A percentile compares a stretch with the other conserved stretches of the same genome.
Conservation (phyloP, 352 stramenopile genomes). For the Phytophthora pseudosyringae region DNA sequence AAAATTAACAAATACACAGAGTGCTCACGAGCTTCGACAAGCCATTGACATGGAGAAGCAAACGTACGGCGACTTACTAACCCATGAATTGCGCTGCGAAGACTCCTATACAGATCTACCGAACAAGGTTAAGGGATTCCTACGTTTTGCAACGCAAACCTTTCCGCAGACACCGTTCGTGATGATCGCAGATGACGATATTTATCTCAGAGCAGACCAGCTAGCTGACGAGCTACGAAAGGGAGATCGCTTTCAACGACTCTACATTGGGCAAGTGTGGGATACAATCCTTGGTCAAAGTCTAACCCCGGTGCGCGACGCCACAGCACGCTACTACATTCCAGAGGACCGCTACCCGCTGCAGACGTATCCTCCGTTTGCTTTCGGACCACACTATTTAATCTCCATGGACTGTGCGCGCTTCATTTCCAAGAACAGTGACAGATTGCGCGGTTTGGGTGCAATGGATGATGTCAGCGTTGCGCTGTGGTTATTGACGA, state of each 20-base stretch:
- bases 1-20: background rate
- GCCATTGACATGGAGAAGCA: slow-evolving; percentile 41
- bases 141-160: slow-evolving; percentile 30
- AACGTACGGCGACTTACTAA: slow-evolving; percentile 46
- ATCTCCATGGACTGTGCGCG: slow-evolving; percentile 52
- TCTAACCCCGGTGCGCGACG: slow-evolving; percentile 34
- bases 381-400: slow-evolving; percentile 54
- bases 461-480: slow-evolving; percentile 65
- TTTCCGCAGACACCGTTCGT: slow-evolving; percentile 38
- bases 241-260: background rate
- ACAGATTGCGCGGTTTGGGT: slow-evolving; percentile 32
- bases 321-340: slow-evolving; percentile 42
- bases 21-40: slow-evolving; percentile 6
- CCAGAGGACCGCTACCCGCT: slow-evolving; percentile 37
- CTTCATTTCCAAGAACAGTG: slow-evolving; percentile 50
- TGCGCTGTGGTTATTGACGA: slow-evolving; percentile 59
- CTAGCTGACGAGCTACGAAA: slow-evolving; percentile 11
- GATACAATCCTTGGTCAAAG: slow-evolving; percentile 26
- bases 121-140: slow-evolving; percentile 63
- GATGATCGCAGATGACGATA: slow-evolving; percentile 66
- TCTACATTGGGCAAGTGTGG: slow-evolving; percentile 32
- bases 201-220: slow-evolving; percentile 46
- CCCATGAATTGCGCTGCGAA: slow-evolving; percentile 49
- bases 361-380: slow-evolving; percentile 44
- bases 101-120: slow-evolving; percentile 59